Conservation (phyloP, 352 stramenopile genomes). For the Pythium vanterpoolii region DNA sequence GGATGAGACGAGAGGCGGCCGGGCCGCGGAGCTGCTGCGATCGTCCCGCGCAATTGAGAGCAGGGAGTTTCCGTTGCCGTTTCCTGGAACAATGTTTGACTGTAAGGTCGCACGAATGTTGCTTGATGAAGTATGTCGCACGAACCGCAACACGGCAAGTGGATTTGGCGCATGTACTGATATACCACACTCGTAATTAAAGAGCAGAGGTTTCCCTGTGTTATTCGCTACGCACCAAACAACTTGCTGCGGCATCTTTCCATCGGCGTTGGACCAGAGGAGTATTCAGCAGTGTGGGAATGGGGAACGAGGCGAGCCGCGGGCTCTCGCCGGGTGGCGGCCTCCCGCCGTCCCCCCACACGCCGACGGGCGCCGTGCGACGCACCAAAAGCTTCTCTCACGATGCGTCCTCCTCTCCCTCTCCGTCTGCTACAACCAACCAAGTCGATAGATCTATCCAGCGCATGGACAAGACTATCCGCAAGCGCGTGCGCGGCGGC, state of each 20-base stretch:
- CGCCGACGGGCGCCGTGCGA: constrained; percentile 14
- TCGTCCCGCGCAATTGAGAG: not conserved
- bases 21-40: not conserved
- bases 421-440: constrained; percentile 9
- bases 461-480: constrained; percentile 81
- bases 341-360: constrained; percentile 8
- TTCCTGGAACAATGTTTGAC: not conserved
- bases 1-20: not conserved
- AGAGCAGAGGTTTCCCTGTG: not conserved
- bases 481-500: constrained; percentile 68
- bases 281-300: not conserved
- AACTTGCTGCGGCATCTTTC: too few relatives aligned
- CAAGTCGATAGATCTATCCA: constrained; percentile 62
- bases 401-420: constrained; percentile 20
- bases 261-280: not conserved
- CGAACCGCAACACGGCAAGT: not conserved
- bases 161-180: not conserved
- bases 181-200: not conserved
- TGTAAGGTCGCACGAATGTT: constrained; percentile 13
- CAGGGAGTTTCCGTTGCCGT: not conserved
- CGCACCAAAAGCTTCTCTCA: constrained; percentile 43
- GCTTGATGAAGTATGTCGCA: not conserved
- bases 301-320: constrained; percentile 31
- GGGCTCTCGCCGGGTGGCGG: constrained; percentile 13
- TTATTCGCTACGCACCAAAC: not conserved